Evolutionary conservation across 208 protist species (phyloP).

Genomic region (Trypanosoma conorhini): DNA sequence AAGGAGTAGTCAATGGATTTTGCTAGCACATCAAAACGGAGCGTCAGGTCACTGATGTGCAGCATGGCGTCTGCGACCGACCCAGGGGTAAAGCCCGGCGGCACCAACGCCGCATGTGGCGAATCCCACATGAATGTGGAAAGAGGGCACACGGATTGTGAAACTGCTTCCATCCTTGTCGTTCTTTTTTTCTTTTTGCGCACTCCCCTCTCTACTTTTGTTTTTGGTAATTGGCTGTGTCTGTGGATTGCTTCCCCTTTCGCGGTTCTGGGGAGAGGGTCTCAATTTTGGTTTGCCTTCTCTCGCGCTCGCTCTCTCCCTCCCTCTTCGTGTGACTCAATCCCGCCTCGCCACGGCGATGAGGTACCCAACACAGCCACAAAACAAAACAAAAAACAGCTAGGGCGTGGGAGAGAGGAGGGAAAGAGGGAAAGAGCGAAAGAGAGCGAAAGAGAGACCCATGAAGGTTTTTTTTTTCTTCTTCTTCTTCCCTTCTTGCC

Average conservation of each 20-base stretch:
- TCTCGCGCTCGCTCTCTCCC: background rate
- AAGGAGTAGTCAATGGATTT: conserved; percentile 52
- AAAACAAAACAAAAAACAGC: background rate
- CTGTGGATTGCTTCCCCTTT: background rate
- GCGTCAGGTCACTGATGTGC: conserved; percentile 48
- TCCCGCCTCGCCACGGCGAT: background rate
- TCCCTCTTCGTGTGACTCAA: background rate
- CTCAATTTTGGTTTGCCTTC: background rate
- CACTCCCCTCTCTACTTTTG: background rate
- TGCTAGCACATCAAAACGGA: conserved; percentile 70
- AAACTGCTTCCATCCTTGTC: conserved; percentile 50
- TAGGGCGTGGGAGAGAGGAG: background rate
- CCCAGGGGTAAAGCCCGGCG: conserved; percentile 32
- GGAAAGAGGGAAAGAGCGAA: no score
- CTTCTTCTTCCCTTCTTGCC: background rate
- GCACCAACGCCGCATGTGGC: conserved; percentile 31
- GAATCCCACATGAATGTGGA: conserved; percentile 66
- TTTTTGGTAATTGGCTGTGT: conserved; percentile 3
- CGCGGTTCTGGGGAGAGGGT: background rate
- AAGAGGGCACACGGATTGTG: conserved; percentile 48
- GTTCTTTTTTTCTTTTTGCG: conserved; percentile 7
- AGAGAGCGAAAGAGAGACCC: no score
- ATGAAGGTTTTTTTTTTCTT: background rate
- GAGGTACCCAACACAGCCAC: background rate
- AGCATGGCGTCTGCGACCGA: conserved; percentile 50